These are phyloP conservation scores for Ceratobasidium sp. DNA, from an alignment of 1,284 basidiomycete genomes.

Conservation along the genomic window DNA sequence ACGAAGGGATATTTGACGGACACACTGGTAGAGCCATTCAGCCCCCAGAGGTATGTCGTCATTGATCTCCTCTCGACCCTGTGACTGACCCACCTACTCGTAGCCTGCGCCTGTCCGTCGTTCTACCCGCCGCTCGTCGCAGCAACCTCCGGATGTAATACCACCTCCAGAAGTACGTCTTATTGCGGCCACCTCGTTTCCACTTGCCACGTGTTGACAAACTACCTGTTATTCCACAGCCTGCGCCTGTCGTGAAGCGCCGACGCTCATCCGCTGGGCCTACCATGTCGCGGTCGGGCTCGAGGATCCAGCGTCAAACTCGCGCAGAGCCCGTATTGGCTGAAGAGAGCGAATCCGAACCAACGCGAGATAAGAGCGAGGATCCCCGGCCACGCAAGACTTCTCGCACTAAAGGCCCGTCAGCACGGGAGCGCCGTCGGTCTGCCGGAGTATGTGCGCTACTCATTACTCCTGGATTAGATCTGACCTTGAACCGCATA, in stretches of 20 bases:
- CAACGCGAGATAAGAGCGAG: constrained; percentile 58
- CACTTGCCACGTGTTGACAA: constrained; percentile 44
- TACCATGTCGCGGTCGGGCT: constrained; percentile 57
- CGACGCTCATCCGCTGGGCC: constrained; percentile 77
- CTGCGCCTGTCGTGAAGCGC: constrained; percentile 56
- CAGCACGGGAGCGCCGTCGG: constrained; percentile 24
- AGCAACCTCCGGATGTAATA: constrained; percentile 57
- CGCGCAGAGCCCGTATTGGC: constrained; percentile 60
- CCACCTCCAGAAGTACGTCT: constrained; percentile 59
- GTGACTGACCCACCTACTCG: neutral
- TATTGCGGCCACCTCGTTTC: constrained; percentile 53
- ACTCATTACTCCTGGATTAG: neutral
- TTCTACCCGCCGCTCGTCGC: constrained; percentile 64
- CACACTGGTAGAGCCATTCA: constrained; percentile 64
- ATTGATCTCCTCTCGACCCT: neutral
- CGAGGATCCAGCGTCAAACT: constrained; percentile 54
- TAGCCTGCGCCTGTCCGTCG: constrained; percentile 55
- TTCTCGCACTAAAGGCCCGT: constrained; percentile 21
- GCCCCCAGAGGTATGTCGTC: constrained; percentile 31
- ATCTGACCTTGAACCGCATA: neutral
- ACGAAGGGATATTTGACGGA: constrained; percentile 82
- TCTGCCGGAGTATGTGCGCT: constrained; percentile 30
- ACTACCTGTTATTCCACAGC: constrained; percentile 45
- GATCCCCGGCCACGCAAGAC: constrained; percentile 20
- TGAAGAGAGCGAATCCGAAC: constrained; percentile 81